Conservation (phyloP, 202 grass and related monocot species). For the Saccharum hybrid region DNA sequence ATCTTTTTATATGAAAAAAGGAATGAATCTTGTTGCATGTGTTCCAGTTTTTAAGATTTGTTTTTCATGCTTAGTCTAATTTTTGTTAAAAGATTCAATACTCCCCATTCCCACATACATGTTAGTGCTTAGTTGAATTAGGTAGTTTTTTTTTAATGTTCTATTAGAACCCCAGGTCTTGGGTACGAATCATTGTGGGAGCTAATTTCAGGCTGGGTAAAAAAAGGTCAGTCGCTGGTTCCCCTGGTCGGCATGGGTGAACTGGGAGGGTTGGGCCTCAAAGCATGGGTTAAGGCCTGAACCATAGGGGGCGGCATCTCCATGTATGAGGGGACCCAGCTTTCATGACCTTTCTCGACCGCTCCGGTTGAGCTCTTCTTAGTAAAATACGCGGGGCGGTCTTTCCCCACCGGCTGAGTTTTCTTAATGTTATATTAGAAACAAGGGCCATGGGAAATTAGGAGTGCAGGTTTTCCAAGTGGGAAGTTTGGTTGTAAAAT, state of each 20-base stretch:
- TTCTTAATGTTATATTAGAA: not conserved
- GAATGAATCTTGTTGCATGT: not conserved
- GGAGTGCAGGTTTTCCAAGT: not conserved
- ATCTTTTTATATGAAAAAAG: conserved; percentile 6
- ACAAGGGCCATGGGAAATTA: not conserved
- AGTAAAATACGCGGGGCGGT: not conserved
- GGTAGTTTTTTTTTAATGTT: not conserved
- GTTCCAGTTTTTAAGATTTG: not conserved
- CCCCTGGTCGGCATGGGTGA: too few relatives aligned
- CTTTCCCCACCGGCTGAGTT: not conserved
- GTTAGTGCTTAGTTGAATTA: conserved; percentile 31
- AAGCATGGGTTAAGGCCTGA: too few relatives aligned
- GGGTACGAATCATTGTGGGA: not conserved
- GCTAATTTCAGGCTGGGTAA: not conserved
- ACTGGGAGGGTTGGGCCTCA: too few relatives aligned
- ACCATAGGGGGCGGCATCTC: not conserved
- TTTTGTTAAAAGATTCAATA: not conserved
- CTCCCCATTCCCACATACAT: conserved; percentile 8
- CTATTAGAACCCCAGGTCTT: not conserved
- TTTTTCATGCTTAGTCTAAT: conserved; percentile 19
- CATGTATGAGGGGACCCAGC: not conserved
- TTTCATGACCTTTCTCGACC: too few relatives aligned
- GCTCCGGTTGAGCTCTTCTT: not conserved
- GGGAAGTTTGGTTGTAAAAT: not conserved
- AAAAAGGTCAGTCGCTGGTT: not conserved